Base-by-base conservation (phyloP, 2,329 filamentous ascomycete species). In the Lachnellula arida region DNA sequence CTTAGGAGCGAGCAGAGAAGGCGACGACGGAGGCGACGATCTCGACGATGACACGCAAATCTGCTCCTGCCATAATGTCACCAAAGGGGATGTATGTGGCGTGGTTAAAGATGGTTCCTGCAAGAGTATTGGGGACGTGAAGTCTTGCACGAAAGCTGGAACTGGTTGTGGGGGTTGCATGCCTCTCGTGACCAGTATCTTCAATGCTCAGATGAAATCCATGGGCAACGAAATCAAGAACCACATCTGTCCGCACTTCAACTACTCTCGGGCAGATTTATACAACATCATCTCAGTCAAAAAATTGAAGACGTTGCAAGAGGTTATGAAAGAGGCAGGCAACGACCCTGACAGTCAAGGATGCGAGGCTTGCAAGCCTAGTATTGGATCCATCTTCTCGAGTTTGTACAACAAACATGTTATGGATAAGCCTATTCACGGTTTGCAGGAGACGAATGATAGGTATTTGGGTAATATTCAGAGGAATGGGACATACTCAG, bases 21-120 rank as follows among this genome's bases (percentile, higher is more conserved):
- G 86, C 2, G 90, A 89, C 11, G 88, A 91, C 49, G 82, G 81
- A 28, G 85, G 78, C 1, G 89, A 89, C 63, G 90, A 96, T 65
- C 79, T 96, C 11, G 81, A 86, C 50, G 89, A 94, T 64, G 89
- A 94, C 67, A 89, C 89, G 0, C 92, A 96, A 69, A 87, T 96
- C 59, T 96, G 91, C 72, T 94, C 90, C 1, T 96, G 91, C 65
- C 91, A 96, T 76, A 96, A 96, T 69, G 91, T 96, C 43, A 87
- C 84, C 23, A 96, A 96, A 70, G 88, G 88, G 15, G 89, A 93
- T 64, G 78, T 96, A 0, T 83, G 87, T 46, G 80, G 81, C 4
- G 77, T 76, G 2, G 82, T 93, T 69, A 92, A 92, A 65, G 84
- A 87, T 52, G 91, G 89, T 40, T 85, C 80, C 2, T 95, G 90